A percentile compares a stretch with the other conserved stretches of the same genome.
These are phyloP conservation scores for Leccinum boreale DNA, from an alignment of 768 basidiomycete genomes.

Conservation along the genomic window DNA sequence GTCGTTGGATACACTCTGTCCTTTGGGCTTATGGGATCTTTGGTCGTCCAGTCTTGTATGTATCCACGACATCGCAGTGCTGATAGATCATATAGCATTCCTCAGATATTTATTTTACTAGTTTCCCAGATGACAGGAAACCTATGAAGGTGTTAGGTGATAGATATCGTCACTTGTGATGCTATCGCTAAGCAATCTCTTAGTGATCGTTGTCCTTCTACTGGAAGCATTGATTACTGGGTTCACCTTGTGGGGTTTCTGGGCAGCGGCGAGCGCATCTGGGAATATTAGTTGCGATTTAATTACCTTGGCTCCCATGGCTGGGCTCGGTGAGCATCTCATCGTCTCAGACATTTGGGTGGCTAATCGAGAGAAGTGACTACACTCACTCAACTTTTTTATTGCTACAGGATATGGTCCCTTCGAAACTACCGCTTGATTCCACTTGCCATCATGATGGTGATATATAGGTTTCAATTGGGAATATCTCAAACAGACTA, in stretches of 20 bases:
- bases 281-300: too few relatives aligned
- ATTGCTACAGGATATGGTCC: constrained; percentile 20
- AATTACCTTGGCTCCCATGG: not conserved
- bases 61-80: too few relatives aligned
- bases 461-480: not conserved
- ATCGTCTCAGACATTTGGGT: too few relatives aligned
- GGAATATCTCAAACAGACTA: not conserved
- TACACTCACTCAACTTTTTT: constrained; percentile 13
- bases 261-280: not conserved
- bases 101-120: not conserved
- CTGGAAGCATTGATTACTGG: not conserved
- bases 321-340: not conserved
- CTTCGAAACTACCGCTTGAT: constrained; percentile 1
- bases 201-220: not conserved
- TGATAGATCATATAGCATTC: too few relatives aligned
- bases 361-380: not conserved
- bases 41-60: not conserved
- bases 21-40: constrained; percentile 13
- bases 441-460: constrained; percentile 14
- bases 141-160: not conserved
- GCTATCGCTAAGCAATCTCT: not conserved
- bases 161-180: not conserved
- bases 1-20: constrained; percentile 13
- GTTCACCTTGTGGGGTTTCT: not conserved
- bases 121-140: not conserved